Evolutionary conservation across 1,284 basidiomycete genomes (phyloP).

Genomic region (Ganoderma leucocontextum): DNA sequence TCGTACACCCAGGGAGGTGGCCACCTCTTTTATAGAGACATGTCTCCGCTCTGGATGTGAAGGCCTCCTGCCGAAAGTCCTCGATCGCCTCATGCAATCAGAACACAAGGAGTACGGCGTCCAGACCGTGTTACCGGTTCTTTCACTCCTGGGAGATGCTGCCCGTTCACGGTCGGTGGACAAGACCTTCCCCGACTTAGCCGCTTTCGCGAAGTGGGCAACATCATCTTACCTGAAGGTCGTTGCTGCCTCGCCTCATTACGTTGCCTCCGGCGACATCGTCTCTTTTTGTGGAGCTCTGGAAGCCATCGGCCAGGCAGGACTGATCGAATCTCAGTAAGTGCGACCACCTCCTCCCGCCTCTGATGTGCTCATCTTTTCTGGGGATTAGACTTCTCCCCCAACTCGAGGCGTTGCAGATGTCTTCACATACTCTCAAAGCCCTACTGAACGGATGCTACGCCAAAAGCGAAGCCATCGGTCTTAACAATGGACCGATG

Average conservation of each 20-base stretch:
- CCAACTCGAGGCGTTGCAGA: background rate
- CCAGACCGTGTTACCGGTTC: background rate
- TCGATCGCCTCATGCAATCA: background rate
- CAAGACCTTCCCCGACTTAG: background rate
- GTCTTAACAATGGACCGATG: background rate
- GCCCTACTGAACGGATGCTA: background rate
- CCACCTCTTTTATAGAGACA: conserved; percentile 6
- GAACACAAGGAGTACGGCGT: background rate
- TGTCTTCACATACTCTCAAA: background rate
- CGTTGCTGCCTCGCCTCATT: background rate
- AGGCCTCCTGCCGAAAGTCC: conserved; percentile 2
- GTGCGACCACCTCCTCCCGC: background rate
- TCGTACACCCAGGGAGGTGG: background rate
- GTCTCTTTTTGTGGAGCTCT: background rate
- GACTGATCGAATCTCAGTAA: background rate
- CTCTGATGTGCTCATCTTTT: background rate
- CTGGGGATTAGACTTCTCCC: background rate
- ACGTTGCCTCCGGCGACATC: background rate
- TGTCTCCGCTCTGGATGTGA: conserved; percentile 13
- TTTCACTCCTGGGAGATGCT: background rate
- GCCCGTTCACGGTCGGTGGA: background rate
- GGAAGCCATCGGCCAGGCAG: background rate
- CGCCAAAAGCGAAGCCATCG: background rate
- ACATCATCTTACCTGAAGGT: background rate
- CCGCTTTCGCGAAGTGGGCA: background rate